phyloP scores from a whole-genome alignment of 2,329 filamentous ascomycete species.

The Aspergillus pseudoviridinutans region DNA sequence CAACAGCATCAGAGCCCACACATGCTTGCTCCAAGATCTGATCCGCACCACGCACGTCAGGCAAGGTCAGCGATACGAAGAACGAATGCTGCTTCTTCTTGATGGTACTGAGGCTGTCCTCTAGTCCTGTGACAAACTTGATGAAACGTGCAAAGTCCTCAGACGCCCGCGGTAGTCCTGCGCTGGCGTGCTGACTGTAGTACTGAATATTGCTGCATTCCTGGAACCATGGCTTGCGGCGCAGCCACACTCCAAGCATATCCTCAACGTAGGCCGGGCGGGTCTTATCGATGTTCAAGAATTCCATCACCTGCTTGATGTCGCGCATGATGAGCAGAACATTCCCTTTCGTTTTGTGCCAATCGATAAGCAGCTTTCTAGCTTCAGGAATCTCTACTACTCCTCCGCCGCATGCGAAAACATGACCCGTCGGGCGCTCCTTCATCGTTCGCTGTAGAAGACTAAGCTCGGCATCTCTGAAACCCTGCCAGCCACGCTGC shows the following conservation, averaged over 20 bases:
- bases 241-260: constrained; percentile 84
- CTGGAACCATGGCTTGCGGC: constrained; percentile 83
- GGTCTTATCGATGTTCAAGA: constrained; percentile 81
- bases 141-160: constrained; percentile 73
- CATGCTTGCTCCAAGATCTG: constrained; percentile 67
- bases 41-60: constrained; percentile 62
- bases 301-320: constrained; percentile 82
- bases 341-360: constrained; percentile 71
- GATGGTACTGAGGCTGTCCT: constrained; percentile 52
- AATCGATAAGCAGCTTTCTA: constrained; percentile 68
- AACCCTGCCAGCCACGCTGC: constrained; percentile 77
- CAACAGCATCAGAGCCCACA: constrained; percentile 86
- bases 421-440: constrained; percentile 68
- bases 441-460: constrained; percentile 70
- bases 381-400: constrained; percentile 83
- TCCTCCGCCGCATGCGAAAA: constrained; percentile 92
- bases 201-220: constrained; percentile 94
- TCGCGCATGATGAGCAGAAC: constrained; percentile 86
- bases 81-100: constrained; percentile 71
- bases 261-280: constrained; percentile 90
- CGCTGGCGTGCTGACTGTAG: constrained; percentile 67
- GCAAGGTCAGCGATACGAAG: constrained; percentile 87
- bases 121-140: constrained; percentile 61
- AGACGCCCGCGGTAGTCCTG: constrained; percentile 51
- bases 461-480: constrained; percentile 72